Conservation (phyloP, 73 alveolate species). For the Stentor coeruleus region DNA sequence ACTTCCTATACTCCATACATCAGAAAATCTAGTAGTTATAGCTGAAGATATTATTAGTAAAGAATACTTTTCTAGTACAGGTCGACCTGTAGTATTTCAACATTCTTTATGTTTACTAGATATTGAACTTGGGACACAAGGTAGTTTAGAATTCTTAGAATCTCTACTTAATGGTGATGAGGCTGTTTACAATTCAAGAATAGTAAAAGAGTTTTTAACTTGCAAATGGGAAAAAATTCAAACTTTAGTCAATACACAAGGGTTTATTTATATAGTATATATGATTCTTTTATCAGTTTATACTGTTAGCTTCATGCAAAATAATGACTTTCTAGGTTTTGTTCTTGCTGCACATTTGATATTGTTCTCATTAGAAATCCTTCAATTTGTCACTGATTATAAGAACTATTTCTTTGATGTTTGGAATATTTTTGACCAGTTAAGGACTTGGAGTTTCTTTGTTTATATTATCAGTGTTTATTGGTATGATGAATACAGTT, state of each 20-base stretch:
- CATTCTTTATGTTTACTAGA: not conserved
- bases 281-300: slow-evolving; percentile 2
- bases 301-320: not conserved
- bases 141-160: not conserved
- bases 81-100: not conserved
- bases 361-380: not conserved
- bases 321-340: not conserved
- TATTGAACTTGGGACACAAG: not conserved
- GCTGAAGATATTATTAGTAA: not conserved
- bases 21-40: not conserved
- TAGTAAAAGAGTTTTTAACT: not conserved
- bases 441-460: not conserved
- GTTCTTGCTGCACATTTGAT: not conserved
- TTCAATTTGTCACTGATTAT: not conserved
- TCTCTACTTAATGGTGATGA: not conserved
- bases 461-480: not conserved
- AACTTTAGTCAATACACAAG: not conserved
- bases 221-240: slow-evolving; percentile 15
- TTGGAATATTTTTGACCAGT: slow-evolving; percentile 1
- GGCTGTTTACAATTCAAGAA: not conserved
- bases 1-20: not conserved
- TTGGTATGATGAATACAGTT: not conserved
- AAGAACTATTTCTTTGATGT: not conserved
- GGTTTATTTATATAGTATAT: not conserved
- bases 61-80: not conserved